These are phyloP conservation scores for Geranium brycei DNA, from an alignment of 345 rosid species.

Conservation along the genomic window DNA sequence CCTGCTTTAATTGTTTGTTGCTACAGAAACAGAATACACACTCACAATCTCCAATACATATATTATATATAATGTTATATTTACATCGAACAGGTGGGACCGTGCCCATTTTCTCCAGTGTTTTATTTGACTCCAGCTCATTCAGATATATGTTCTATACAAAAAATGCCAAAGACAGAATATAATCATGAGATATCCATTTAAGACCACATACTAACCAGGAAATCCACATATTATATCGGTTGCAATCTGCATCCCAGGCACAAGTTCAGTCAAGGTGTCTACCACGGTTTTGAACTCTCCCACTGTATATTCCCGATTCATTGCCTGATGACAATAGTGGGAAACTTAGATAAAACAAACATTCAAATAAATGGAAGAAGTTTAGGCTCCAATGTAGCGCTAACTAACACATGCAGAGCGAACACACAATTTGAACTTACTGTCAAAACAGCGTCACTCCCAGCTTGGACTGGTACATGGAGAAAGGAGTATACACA, in stretches of 20 bases:
- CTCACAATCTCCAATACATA: too few relatives aligned
- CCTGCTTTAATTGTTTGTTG: too few relatives aligned
- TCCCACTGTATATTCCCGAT: conserved; percentile 67
- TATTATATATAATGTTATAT: not conserved
- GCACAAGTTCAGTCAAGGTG: conserved; percentile 79
- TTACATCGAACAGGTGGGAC: not conserved
- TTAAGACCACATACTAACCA: conserved; percentile 32
- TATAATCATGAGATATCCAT: not conserved
- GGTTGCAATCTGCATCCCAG: conserved; percentile 95
- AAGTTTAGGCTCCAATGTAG: not conserved
- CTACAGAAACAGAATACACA: too few relatives aligned
- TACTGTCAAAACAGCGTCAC: conserved; percentile 66
- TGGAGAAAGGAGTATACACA: conserved; percentile 93
- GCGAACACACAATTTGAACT: conserved; percentile 17
- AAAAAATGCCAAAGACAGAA: not conserved
- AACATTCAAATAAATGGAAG: conserved; percentile 2
- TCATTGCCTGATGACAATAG: conserved; percentile 55
- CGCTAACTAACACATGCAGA: not conserved
- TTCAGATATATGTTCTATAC: not conserved
- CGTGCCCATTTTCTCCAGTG: not conserved
- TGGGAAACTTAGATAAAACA: conserved; percentile 7
- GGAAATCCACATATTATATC: conserved; percentile 96
- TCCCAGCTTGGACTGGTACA: conserved; percentile 90
- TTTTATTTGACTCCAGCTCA: not conserved
- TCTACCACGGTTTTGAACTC: conserved; percentile 86